These are phyloP conservation scores for Withania somnifera DNA, from an alignment of 305 asterid species.

Conservation along the genomic window DNA sequence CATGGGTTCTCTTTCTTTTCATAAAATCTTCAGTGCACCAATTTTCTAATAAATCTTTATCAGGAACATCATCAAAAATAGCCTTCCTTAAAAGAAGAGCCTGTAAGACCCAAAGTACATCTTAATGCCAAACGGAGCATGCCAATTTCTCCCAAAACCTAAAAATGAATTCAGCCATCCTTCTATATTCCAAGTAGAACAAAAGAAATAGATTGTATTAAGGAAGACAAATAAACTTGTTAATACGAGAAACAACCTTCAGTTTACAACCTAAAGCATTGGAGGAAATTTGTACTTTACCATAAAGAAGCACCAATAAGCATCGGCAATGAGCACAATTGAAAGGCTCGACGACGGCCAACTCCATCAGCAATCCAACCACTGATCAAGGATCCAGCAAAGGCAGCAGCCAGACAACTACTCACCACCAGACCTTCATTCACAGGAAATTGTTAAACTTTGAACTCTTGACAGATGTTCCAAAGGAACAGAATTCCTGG, in stretches of 20 bases:
- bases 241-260: background rate
- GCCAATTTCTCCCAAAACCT: background rate
- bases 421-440: slow-evolving; percentile 83
- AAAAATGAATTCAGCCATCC: background rate
- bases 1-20: background rate
- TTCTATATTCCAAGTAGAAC: background rate
- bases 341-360: slow-evolving; percentile 86
- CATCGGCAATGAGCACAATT: slow-evolving; percentile 83
- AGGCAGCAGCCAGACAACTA: slow-evolving; percentile 82
- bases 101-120: background rate
- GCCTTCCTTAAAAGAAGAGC: background rate
- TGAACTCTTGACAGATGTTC: background rate
- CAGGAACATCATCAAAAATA: background rate
- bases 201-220: background rate
- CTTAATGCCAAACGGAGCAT: background rate
- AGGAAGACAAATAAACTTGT: background rate
- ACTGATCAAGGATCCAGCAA: slow-evolving; percentile 65
- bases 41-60: background rate
- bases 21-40: background rate
- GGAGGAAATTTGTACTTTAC: slow-evolving; percentile 20
- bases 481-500: background rate
- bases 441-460: slow-evolving; percentile 11
- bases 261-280: background rate
- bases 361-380: slow-evolving; percentile 89
- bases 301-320: slow-evolving; percentile 63